Percentiles rank a stretch among this genome's conserved stretches.
phyloP scores from a whole-genome alignment of 768 basidiomycete species.

The Russula earlei region DNA sequence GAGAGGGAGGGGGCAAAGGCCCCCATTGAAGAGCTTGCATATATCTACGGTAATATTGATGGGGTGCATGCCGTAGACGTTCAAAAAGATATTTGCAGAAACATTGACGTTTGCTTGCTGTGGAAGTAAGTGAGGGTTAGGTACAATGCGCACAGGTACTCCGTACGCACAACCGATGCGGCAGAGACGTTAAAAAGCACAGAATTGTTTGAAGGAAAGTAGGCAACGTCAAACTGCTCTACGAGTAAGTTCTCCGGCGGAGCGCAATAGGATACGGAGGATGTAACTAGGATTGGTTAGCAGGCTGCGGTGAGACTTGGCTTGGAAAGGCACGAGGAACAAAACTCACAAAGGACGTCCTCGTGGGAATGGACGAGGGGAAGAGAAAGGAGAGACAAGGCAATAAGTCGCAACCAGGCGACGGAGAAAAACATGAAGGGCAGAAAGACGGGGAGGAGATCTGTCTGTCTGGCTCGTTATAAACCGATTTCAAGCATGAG shows the following conservation, averaged over 20 bases:
- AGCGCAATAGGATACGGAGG: conserved; percentile 80
- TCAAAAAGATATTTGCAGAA: conserved; percentile 69
- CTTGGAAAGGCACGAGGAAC: background rate
- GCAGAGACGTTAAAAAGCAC: conserved; percentile 80
- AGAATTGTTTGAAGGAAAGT: conserved; percentile 60
- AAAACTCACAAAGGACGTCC: conserved; percentile 50
- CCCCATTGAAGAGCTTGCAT: conserved; percentile 67
- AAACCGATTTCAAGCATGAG: conserved; percentile 10
- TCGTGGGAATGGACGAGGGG: conserved; percentile 39
- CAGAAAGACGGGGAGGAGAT: conserved; percentile 11
- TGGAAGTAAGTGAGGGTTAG: conserved; percentile 11
- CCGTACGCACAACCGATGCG: conserved; percentile 65
- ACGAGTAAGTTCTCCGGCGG: conserved; percentile 73
- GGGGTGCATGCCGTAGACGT: conserved; percentile 80
- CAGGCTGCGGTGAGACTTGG: background rate
- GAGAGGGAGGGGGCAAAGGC: conserved; percentile 71
- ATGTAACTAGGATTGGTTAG: conserved; percentile 49
- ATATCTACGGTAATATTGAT: conserved; percentile 83
- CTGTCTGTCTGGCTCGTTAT: conserved; percentile 9
- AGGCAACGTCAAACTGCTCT: conserved; percentile 66
- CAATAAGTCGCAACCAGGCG: conserved; percentile 64
- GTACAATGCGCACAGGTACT: background rate
- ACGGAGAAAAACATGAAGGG: conserved; percentile 52
- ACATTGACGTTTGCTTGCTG: conserved; percentile 74
- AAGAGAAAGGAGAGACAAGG: conserved; percentile 32